Evolutionary conservation across 345 rosid species (phyloP).

Genomic region (Dipteronia sinensis): DNA sequence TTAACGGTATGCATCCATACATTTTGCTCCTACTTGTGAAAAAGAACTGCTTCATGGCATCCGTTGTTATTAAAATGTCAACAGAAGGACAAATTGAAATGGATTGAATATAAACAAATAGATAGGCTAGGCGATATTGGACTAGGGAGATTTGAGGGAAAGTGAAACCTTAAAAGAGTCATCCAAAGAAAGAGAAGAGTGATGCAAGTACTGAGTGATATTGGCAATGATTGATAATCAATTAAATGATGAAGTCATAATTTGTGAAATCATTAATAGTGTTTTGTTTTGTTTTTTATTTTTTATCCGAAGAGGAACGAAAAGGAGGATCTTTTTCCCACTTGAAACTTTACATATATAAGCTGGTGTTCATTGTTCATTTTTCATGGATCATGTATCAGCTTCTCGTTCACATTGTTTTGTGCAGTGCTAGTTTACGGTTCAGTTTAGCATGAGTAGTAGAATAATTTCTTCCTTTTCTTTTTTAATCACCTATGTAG

Average conservation of each 20-base stretch:
- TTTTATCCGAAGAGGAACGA: not conserved
- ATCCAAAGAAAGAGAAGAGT: too few species aligned
- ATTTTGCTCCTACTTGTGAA: not conserved
- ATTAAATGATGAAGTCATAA: too few species aligned
- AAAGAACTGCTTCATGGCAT: not conserved
- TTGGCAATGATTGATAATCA: too few species aligned
- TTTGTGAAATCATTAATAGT: too few species aligned
- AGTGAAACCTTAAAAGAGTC: too few species aligned
- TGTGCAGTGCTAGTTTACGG: not conserved
- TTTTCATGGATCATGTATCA: not conserved
- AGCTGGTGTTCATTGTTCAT: not conserved
- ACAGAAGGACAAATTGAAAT: not conserved
- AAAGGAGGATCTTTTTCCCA: not conserved
- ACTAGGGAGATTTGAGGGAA: too few species aligned
- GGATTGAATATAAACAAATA: too few species aligned
- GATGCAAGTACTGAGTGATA: too few species aligned
- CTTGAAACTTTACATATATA: not conserved
- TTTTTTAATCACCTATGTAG: slow-evolving; percentile 28
- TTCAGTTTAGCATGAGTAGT: not conserved
- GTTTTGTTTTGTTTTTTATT: not conserved
- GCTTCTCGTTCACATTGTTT: not conserved
- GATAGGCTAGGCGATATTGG: too few species aligned
- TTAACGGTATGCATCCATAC: not conserved
- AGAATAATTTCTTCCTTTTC: slow-evolving; percentile 19
- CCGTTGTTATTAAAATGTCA: not conserved